Evolutionary conservation across 495 filamentous ascomycete species (phyloP).

Genomic region (Tetracladium marchalianum): DNA sequence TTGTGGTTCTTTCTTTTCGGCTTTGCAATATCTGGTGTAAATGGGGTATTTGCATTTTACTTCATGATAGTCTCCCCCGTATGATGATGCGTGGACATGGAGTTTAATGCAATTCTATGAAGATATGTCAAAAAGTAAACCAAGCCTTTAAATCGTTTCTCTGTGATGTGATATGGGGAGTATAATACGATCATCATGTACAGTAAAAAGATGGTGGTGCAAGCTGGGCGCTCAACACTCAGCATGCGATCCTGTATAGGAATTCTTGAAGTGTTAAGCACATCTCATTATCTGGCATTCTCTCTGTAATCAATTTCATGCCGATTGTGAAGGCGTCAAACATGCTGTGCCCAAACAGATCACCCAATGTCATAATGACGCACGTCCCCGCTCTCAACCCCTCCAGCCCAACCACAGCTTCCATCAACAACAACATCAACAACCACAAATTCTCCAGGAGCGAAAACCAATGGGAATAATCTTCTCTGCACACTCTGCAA

Average conservation of each 20-base stretch:
- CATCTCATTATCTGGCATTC: no score
- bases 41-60: constrained; percentile 31
- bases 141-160: background rate
- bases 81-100: constrained; percentile 8
- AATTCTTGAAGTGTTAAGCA: no score
- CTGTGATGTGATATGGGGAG: background rate
- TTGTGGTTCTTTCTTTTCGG: constrained; percentile 42
- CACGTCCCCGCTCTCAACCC: constrained; percentile 5
- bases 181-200: no score
- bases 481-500: constrained; percentile 2
- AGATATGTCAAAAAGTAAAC: constrained; percentile 16
- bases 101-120: constrained; percentile 18
- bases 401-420: background rate
- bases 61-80: constrained; percentile 19
- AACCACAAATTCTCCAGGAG: background rate
- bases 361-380: constrained; percentile 1
- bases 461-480: constrained; percentile 12
- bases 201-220: no score
- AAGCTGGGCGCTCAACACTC: no score
- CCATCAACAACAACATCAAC: no score
- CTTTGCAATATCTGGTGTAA: constrained; percentile 42
- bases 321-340: constrained; percentile 1
- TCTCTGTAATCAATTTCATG: no score
- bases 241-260: no score
- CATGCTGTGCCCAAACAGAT: background rate